phyloP scores from a whole-genome alignment of 176 grass and related monocot genomes.

The Tillandsia fasciculata region DNA sequence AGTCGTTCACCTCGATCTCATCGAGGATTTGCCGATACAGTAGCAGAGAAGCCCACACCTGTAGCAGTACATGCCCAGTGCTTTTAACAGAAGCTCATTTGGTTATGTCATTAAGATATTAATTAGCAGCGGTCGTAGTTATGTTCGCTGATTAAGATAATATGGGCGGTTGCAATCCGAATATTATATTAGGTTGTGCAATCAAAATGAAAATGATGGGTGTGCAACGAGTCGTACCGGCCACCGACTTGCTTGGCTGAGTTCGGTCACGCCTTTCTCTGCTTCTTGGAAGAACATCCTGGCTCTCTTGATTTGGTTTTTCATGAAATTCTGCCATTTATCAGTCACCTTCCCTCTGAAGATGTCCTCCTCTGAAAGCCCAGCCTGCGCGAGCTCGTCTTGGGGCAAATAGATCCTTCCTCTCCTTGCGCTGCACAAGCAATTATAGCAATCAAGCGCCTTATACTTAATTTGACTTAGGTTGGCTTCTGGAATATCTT shows the following conservation, averaged over 20 bases:
- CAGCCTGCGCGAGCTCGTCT: slow-evolving; percentile 64
- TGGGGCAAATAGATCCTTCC: slow-evolving; percentile 77
- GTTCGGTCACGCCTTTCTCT: slow-evolving; percentile 61
- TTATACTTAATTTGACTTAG: too few relatives aligned
- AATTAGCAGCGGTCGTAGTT: too few relatives aligned
- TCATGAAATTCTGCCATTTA: slow-evolving; percentile 73
- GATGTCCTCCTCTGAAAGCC: slow-evolving; percentile 77
- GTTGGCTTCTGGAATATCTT: too few relatives aligned
- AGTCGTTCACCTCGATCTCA: slow-evolving; percentile 90
- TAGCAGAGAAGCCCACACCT: slow-evolving; percentile 90
- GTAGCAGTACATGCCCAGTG: not conserved
- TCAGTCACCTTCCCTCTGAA: slow-evolving; percentile 58
- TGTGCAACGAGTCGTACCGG: slow-evolving; percentile 37
- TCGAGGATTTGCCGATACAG: slow-evolving; percentile 88
- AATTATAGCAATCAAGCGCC: too few relatives aligned
- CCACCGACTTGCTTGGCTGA: slow-evolving; percentile 90
- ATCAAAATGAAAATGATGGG: not conserved
- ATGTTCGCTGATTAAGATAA: not conserved
- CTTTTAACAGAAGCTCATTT: too few relatives aligned
- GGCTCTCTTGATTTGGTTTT: slow-evolving; percentile 54
- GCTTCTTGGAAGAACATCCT: slow-evolving; percentile 60
- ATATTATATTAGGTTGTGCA: too few relatives aligned
- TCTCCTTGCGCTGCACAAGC: slow-evolving; percentile 44
- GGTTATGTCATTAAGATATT: too few relatives aligned
- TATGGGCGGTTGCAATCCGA: not conserved